Conservation (phyloP, 371 early-diverging fungal species). For the Rhizopus microsporus region DNA sequence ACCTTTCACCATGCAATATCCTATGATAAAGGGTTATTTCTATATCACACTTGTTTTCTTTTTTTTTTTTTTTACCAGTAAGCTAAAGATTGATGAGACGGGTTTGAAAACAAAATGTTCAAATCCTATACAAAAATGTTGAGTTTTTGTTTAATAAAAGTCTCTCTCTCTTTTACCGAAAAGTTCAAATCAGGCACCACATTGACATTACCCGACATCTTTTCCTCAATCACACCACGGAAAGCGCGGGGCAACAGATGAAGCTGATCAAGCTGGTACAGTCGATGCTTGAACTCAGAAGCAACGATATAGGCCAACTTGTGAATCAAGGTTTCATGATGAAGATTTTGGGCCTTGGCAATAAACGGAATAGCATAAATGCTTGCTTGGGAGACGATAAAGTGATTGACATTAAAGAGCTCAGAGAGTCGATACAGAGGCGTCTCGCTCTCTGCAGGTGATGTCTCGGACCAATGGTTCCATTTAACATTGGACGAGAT, state of each 20-base stretch:
- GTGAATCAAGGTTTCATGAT: slow-evolving; percentile 42
- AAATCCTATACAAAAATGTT: slow-evolving; percentile 53
- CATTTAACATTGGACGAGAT: slow-evolving; percentile 56
- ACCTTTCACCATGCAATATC: slow-evolving; percentile 80
- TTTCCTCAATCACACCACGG: slow-evolving; percentile 61
- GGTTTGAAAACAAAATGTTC: slow-evolving; percentile 74
- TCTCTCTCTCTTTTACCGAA: slow-evolving; percentile 31
- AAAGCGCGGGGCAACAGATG: slow-evolving; percentile 59
- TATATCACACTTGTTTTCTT: not conserved
- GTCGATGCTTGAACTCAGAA: slow-evolving; percentile 63
- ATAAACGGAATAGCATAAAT: slow-evolving; percentile 68
- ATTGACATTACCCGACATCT: slow-evolving; percentile 70
- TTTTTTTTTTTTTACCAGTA: slow-evolving; percentile 54
- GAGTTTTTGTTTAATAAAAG: not conserved
- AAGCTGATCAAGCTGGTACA: slow-evolving; percentile 63
- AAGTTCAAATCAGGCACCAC: slow-evolving; percentile 57
- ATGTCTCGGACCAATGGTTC: slow-evolving; percentile 55
- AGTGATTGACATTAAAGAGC: slow-evolving; percentile 77
- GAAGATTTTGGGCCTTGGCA: slow-evolving; percentile 54
- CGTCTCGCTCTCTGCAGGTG: slow-evolving; percentile 61
- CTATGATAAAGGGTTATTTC: slow-evolving; percentile 11
- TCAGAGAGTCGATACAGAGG: slow-evolving; percentile 67
- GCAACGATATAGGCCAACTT: slow-evolving; percentile 52
- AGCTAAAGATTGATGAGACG: slow-evolving; percentile 65
- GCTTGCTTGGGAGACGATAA: slow-evolving; percentile 75